Conservation (phyloP, 75 land plant species). For the Sequoia sempervirens region DNA sequence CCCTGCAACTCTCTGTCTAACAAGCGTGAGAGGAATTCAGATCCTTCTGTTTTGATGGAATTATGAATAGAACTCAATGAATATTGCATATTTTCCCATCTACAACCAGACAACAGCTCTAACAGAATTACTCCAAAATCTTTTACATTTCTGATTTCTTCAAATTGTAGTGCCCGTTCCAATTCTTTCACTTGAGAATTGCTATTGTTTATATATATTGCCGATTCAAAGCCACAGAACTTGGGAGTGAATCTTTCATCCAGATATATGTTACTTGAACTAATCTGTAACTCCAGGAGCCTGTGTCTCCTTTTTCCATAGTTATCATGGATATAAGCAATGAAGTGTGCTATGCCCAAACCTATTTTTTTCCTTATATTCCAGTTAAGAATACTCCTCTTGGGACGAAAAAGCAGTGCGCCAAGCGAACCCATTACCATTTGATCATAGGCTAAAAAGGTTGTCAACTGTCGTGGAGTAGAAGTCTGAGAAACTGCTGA, state of each 20-base stretch:
- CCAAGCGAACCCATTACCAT: conserved; percentile 2
- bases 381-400: not conserved
- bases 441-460: not conserved
- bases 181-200: too few relatives aligned
- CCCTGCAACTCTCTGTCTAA: not conserved
- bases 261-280: not conserved
- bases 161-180: not conserved
- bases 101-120: not conserved
- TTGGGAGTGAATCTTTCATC: not conserved
- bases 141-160: not conserved
- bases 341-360: not conserved
- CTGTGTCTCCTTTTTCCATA: not conserved
- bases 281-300: not conserved
- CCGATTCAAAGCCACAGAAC: not conserved
- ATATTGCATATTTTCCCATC: not conserved
- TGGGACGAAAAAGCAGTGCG: not conserved
- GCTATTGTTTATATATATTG: not conserved
- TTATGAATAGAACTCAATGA: not conserved
- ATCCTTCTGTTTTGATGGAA: not conserved
- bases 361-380: not conserved
- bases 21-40: not conserved
- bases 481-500: not conserved
- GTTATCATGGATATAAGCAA: not conserved
- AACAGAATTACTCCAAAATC: not conserved
- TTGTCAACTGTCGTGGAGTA: too few relatives aligned